Evolutionary conservation across 441 rosid genomes (phyloP), one percentile per base, ranked within the genome.

Genomic region (Populus hybrid): DNA sequence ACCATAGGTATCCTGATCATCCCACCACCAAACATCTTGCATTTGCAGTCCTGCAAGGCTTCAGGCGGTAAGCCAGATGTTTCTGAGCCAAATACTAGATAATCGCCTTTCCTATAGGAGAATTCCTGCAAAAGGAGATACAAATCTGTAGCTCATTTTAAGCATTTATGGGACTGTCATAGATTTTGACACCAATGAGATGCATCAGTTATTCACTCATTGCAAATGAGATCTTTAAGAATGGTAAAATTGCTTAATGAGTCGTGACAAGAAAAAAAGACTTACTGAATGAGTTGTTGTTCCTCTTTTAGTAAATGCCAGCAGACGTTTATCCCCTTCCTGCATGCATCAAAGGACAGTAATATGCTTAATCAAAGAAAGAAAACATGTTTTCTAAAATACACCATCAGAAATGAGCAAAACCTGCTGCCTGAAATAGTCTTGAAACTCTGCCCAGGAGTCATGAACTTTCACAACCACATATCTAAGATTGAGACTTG

Each of bases 261-360:
- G 20, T 46, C 4, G 57, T 46, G 20, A 14, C 57, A 46, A 46
- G 57, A 46, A 12, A 46, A 14, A 12, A 46, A 46, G 57, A 46
- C 93, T 85, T 83, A 93, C 99, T 0, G 98, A 93, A 84, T 95
- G 98, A 40, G 85, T 85, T 46, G 75, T 32, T 9, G 91, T 88
- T 77, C 99, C 99, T 84, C 94, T 87, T 86, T 95, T 93, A 10
- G 99, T 95, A 81, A 93, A 91, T 82, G 98, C 99, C 59, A 93
- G 82, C 93, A 95, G 75, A 63, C 96, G 88, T 82, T 92, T 95
- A 74, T 89, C 85, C 50, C 97, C 99, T 83, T 90, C 97, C 98
- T 46, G 20, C 57, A 46, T 93, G 82, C 74, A 80, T 20, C 67
- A 73, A 72, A 74, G 11, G 77, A 75, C 72, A 78, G 63, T 46